Evolutionary conservation across 768 basidiomycete genomes (phyloP), one percentile per base, ranked within the genome.

Genomic region (Tylopilus rubrobrunneus): DNA sequence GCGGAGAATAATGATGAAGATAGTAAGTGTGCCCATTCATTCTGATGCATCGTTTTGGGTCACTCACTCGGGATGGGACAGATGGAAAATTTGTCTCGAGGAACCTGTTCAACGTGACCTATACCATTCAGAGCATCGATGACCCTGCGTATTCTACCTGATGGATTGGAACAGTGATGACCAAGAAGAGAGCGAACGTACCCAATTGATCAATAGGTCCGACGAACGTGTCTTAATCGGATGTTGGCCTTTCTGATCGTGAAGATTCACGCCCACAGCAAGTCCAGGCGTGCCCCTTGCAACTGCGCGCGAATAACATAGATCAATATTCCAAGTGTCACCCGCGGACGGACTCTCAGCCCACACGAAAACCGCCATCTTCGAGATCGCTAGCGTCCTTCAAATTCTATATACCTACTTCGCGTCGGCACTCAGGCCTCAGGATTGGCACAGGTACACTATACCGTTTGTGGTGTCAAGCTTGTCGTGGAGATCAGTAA

Each of bases 1-100:
- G 84, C 88, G n/a, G 78, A 82, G 52, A 77, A 85, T 56, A 93
- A 92, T 58, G 89, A 91, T 69, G 77, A 80, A 53, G 87, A 87
- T 25, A 91, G 88, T 91, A 61, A 56, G 75, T 60, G n/a, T 41
- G 19, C 10, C 40, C 5, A 1, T 1, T 21, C 40, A n/a, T 4
- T 41, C 40, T 23, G 14, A 37, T 19, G 19, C 19, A 19, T 19
- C 33, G 9, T 9, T 29, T 9, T 29, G 6, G 12, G 17, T 19
- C 10, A 9, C 39, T 55, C 29, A 46, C 40, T 3, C 36, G 28
- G 14, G 42, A n/a, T 23, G 33, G 19, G 7, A n/a, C 31, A 81
- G 78, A 81, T 53, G 80, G 78, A 7, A 64, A 57, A 10, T 77
- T 78, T 55, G 61, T 81, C 44, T 56, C 67, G 19, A 67, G 60